Percentiles rank a stretch among this genome's conserved stretches.
Conservation (phyloP, 192 early-diverging fungal genomes). For the Backusella macrospora region DNA sequence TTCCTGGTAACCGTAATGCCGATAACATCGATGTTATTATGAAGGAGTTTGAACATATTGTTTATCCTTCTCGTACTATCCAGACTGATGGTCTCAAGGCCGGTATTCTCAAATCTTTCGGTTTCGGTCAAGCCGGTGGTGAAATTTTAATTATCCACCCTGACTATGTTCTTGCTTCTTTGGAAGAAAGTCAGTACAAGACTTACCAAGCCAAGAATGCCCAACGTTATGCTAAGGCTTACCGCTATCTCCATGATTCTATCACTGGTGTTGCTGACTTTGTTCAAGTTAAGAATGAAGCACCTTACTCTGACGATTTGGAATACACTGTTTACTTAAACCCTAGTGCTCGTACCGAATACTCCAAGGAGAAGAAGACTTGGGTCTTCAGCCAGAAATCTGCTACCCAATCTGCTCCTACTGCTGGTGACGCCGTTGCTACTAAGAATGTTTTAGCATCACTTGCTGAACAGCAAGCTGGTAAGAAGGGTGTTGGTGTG, state of each 20-base stretch:
- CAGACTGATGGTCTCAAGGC: slow-evolving; percentile 92
- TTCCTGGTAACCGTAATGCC: slow-evolving; percentile 92
- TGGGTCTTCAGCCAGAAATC: slow-evolving; percentile 67
- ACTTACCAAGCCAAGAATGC: slow-evolving; percentile 71
- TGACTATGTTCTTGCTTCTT: slow-evolving; percentile 79
- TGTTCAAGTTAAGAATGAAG: slow-evolving; percentile 82
- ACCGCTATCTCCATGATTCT: slow-evolving; percentile 91
- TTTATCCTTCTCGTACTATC: slow-evolving; percentile 85
- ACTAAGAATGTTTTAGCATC: slow-evolving; percentile 57
- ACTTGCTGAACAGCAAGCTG: slow-evolving; percentile 47
- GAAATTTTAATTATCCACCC: slow-evolving; percentile 88
- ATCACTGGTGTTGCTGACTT: slow-evolving; percentile 81
- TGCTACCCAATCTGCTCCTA: slow-evolving; percentile 38
- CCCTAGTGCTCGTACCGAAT: slow-evolving; percentile 80
- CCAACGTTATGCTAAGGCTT: slow-evolving; percentile 73
- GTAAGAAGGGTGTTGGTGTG: slow-evolving; percentile 70
- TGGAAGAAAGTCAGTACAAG: slow-evolving; percentile 71
- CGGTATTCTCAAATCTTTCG: slow-evolving; percentile 90
- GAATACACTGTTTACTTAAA: slow-evolving; percentile 87
- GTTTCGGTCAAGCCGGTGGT: slow-evolving; percentile 94
- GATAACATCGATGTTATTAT: slow-evolving; percentile 84
- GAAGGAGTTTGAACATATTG: slow-evolving; percentile 72
- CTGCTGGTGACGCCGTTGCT: slow-evolving; percentile 49
- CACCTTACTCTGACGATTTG: slow-evolving; percentile 84
- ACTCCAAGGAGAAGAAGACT: slow-evolving; percentile 69